A percentile compares a stretch with the other conserved stretches of the same genome.
Conservation (phyloP, 352 stramenopile genomes). For the Phytophthora multivora region DNA sequence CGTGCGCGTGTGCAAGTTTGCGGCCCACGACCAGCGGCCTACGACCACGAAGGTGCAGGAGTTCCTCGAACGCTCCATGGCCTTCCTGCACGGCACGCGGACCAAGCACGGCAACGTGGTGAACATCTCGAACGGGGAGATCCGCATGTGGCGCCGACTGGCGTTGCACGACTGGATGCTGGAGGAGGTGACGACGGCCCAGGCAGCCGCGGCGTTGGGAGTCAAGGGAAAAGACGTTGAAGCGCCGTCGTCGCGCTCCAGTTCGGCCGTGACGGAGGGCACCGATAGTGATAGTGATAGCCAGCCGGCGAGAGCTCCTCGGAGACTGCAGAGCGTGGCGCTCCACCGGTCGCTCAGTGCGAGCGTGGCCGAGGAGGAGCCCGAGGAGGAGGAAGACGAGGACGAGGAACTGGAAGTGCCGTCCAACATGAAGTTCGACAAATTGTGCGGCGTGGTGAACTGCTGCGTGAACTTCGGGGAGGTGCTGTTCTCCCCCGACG, state of each 20-base stretch:
- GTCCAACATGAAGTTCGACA: slow-evolving; percentile 41
- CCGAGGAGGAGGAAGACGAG: slow-evolving; percentile 39
- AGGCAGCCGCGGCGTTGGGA: slow-evolving; percentile 23
- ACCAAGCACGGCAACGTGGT: slow-evolving; percentile 76
- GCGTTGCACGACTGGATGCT: slow-evolving; percentile 66
- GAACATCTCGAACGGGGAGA: slow-evolving; percentile 82
- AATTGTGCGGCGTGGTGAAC: slow-evolving; percentile 65
- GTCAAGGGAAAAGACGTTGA: slow-evolving; percentile 50
- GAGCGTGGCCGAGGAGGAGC: slow-evolving; percentile 38
- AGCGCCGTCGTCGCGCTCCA: slow-evolving; percentile 40
- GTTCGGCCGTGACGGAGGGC: slow-evolving; percentile 57
- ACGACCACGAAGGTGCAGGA: slow-evolving; percentile 77
- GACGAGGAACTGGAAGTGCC: slow-evolving; percentile 49
- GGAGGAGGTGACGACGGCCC: slow-evolving; percentile 53
- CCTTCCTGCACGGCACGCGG: slow-evolving; percentile 65
- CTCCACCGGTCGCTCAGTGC: slow-evolving; percentile 33
- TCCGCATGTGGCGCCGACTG: slow-evolving; percentile 78
- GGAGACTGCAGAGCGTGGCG: slow-evolving; percentile 20
- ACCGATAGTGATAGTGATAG: slow-evolving; percentile 66
- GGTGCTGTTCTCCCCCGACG: slow-evolving; percentile 51
- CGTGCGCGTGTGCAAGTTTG: slow-evolving; percentile 74
- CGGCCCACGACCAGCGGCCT: slow-evolving; percentile 63
- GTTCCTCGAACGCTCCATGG: slow-evolving; percentile 79
- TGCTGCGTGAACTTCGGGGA: slow-evolving; percentile 66
- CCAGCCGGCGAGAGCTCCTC: slow-evolving; percentile 12